A percentile compares a stretch with the other conserved stretches of the same genome.
Evolutionary conservation across 2,329 filamentous ascomycete species (phyloP).

Genomic region (Epichloe scottii): DNA sequence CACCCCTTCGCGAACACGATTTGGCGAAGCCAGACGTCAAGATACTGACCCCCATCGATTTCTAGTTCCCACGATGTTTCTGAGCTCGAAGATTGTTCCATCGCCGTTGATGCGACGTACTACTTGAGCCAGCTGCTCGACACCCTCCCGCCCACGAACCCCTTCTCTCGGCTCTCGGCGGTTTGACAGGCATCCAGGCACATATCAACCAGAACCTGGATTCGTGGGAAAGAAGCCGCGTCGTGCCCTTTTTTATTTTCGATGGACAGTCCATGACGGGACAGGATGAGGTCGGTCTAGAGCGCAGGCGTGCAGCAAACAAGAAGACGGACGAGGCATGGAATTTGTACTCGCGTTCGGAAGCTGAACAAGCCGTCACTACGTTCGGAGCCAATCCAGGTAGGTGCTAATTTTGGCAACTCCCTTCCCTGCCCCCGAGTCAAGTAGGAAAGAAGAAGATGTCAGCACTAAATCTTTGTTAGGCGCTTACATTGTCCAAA

Average conservation of each 20-base stretch:
- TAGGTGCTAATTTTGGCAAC: slow-evolving; percentile 22
- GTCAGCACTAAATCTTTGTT: slow-evolving; percentile 2
- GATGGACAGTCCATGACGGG: slow-evolving; percentile 72
- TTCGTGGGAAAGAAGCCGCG: slow-evolving; percentile 53
- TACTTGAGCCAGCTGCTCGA: slow-evolving; percentile 74
- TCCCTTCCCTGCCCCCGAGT: neutral
- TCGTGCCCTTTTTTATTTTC: slow-evolving; percentile 83
- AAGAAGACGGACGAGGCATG: slow-evolving; percentile 68
- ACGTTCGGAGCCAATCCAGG: slow-evolving; percentile 72
- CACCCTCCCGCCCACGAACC: slow-evolving; percentile 64
- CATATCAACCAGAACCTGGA: slow-evolving; percentile 69
- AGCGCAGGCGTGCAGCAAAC: slow-evolving; percentile 52
- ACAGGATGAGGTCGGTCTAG: slow-evolving; percentile 56
- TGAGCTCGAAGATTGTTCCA: slow-evolving; percentile 58
- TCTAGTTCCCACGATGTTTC: slow-evolving; percentile 48
- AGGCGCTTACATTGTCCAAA: slow-evolving; percentile 61
- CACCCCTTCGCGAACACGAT: neutral
- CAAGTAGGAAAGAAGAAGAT: neutral
- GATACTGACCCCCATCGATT: neutral
- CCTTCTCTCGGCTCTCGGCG: slow-evolving; percentile 78
- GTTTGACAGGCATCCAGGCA: slow-evolving; percentile 65
- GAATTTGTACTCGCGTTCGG: slow-evolving; percentile 70
- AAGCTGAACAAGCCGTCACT: slow-evolving; percentile 67
- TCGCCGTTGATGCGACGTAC: slow-evolving; percentile 82
- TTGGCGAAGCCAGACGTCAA: neutral